Conservation (phyloP, 495 filamentous ascomycete species). For the Apiosordaria backusii region DNA sequence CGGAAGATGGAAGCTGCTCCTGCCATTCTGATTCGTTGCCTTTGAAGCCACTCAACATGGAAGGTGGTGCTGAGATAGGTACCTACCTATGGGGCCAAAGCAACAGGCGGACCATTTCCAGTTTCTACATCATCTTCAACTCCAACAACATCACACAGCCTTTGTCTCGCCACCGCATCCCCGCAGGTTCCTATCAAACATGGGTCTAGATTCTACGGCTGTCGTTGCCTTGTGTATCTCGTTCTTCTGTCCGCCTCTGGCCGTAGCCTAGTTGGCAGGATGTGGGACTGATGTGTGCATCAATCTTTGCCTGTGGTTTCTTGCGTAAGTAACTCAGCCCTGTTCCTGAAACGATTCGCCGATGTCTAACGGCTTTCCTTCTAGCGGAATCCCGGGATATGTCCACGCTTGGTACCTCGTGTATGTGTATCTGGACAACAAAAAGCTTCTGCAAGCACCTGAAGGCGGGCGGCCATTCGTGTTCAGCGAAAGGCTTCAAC, state of each 20-base stretch:
- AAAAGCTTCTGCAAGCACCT: neutral
- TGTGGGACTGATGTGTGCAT: neutral
- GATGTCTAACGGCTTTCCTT: neutral
- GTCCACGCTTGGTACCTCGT: slow-evolving; percentile 91
- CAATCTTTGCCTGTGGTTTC: neutral
- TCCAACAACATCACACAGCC: no score
- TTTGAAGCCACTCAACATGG: no score
- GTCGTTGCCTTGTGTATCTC: neutral
- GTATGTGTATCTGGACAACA: slow-evolving; percentile 59
- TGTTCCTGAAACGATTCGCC: neutral
- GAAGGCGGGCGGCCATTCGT: neutral
- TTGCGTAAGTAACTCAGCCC: neutral
- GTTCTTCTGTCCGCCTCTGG: neutral
- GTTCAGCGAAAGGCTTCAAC: neutral
- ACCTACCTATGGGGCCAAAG: no score
- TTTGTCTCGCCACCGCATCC: no score
- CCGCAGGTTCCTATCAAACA: no score
- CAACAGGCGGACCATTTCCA: no score
- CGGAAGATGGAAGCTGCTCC: neutral
- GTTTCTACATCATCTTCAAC: no score
- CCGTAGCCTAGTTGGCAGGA: neutral
- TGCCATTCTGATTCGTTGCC: neutral
- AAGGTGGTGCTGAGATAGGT: no score
- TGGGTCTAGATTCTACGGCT: neutral
- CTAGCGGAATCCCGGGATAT: slow-evolving; percentile 60